These are phyloP conservation scores for Xylariales sp. DNA, from an alignment of 2,329 filamentous ascomycete species.

Conservation along the genomic window DNA sequence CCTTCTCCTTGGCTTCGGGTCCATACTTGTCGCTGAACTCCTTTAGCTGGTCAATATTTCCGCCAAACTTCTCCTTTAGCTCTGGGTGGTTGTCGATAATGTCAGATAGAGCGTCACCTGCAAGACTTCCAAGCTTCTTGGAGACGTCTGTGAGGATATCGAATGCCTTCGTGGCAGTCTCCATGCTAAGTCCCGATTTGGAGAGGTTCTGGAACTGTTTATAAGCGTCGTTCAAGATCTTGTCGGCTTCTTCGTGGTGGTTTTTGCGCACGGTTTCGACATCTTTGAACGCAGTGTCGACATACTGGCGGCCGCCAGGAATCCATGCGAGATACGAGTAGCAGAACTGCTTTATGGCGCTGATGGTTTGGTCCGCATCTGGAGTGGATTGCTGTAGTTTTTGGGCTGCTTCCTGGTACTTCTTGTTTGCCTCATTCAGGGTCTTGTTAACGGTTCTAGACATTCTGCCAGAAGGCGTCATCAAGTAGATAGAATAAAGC, in stretches of 20 bases:
- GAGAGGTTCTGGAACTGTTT: constrained; percentile 59
- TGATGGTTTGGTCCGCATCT: constrained; percentile 61
- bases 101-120: constrained; percentile 58
- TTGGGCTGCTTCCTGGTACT: constrained; percentile 55
- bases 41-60: constrained; percentile 64
- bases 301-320: constrained; percentile 64
- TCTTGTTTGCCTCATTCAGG: constrained; percentile 51
- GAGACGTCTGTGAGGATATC: constrained; percentile 59
- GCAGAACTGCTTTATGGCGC: constrained; percentile 61
- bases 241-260: constrained; percentile 66
- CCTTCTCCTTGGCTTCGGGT: constrained; percentile 72
- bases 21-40: constrained; percentile 65
- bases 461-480: constrained; percentile 38
- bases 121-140: constrained; percentile 54
- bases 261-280: constrained; percentile 63
- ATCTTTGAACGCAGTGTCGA: constrained; percentile 67
- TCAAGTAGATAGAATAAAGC: constrained; percentile 38
- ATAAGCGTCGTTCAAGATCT: constrained; percentile 64
- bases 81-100: constrained; percentile 71
- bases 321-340: constrained; percentile 68
- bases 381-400: constrained; percentile 61
- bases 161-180: constrained; percentile 58
- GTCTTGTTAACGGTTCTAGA: constrained; percentile 40
- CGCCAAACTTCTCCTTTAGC: constrained; percentile 68
- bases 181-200: constrained; percentile 55